Conservation (phyloP, 129 eudicot genomes). For the Gnaphalium uliginosum region DNA sequence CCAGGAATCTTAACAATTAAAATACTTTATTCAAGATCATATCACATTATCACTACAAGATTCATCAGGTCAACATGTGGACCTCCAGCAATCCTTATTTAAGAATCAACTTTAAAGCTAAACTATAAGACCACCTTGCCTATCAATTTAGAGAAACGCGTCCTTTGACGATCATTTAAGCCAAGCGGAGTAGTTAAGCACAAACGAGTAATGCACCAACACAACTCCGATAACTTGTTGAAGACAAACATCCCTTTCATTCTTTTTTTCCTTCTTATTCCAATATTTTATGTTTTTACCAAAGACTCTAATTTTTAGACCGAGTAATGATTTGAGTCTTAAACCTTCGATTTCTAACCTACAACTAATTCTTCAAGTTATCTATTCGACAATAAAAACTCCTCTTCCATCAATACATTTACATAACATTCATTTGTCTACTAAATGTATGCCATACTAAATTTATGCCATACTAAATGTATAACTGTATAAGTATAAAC, state of each 20-base stretch:
- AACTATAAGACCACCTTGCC: neutral
- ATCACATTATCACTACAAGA: neutral
- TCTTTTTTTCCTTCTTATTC: neutral
- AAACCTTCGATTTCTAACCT: neutral
- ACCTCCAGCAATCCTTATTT: neutral
- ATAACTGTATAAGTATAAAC: slow-evolving; percentile 14
- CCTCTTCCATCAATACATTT: neutral
- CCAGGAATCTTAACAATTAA: slow-evolving; percentile 68
- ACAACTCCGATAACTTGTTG: neutral
- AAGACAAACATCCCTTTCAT: neutral
- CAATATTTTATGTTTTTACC: neutral
- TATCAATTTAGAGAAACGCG: neutral
- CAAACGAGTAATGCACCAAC: neutral
- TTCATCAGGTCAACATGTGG: slow-evolving; percentile 12
- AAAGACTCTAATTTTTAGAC: neutral
- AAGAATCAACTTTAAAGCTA: neutral
- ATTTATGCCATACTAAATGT: too few relatives aligned
- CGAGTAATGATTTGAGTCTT: neutral
- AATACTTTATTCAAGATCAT: neutral
- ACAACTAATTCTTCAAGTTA: neutral
- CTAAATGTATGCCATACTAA: slow-evolving; percentile 2
- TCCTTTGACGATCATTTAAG: neutral
- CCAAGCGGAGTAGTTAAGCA: neutral
- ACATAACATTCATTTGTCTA: neutral
- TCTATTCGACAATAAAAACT: neutral